Percentiles rank a stretch among this genome's conserved stretches.
These are phyloP conservation scores for Aquilaria malaccensis DNA, from an alignment of 345 rosid genomes.

Conservation along the genomic window DNA sequence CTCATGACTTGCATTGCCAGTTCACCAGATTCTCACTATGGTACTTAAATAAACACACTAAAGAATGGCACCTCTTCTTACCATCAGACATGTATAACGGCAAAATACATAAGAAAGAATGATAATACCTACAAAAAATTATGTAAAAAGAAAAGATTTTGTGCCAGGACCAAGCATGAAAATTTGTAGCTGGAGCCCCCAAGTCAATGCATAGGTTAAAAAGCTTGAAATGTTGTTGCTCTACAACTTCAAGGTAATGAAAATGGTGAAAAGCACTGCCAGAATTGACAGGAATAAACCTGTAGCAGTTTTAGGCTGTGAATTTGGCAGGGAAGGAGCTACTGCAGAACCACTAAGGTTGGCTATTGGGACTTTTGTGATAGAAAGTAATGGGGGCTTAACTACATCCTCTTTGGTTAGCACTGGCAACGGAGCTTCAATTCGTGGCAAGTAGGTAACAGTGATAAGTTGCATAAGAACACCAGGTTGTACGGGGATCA, in stretches of 20 bases:
- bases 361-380: slow-evolving; percentile 18
- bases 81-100: neutral
- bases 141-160: no score
- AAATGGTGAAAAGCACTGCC: slow-evolving; percentile 29
- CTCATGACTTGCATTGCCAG: no score
- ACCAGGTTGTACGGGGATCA: slow-evolving; percentile 52
- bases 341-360: slow-evolving; percentile 17
- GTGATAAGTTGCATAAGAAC: slow-evolving; percentile 27
- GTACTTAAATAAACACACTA: neutral
- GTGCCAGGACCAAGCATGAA: no score
- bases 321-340: slow-evolving; percentile 30
- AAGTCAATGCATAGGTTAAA: no score
- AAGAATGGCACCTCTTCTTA: neutral
- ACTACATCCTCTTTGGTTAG: slow-evolving; percentile 42
- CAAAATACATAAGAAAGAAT: slow-evolving; percentile 22
- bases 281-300: slow-evolving; percentile 29
- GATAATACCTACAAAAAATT: slow-evolving; percentile 20
- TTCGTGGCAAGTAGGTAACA: slow-evolving; percentile 31
- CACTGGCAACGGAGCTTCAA: slow-evolving; percentile 58
- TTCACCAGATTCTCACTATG: no score
- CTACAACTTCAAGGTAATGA: slow-evolving; percentile 26
- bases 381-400: slow-evolving; percentile 57
- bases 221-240: neutral
- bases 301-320: slow-evolving; percentile 35
- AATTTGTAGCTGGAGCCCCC: no score